phyloP scores from a whole-genome alignment of 2,329 filamentous ascomycete species.

The Davidsoniella virescens region DNA sequence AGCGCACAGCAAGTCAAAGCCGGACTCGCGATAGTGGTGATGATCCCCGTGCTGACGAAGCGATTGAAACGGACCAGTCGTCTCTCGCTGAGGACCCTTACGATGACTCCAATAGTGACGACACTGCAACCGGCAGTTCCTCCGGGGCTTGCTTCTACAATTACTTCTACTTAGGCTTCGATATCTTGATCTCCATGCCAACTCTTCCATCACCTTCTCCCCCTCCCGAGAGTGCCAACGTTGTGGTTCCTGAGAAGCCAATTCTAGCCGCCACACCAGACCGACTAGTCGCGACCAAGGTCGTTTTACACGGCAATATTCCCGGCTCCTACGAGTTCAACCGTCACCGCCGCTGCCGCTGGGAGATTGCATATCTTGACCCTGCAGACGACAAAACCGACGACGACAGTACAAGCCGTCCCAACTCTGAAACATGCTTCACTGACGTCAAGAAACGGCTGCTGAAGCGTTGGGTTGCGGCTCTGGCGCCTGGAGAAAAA shows the following conservation, averaged over 20 bases:
- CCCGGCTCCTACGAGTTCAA: slow-evolving; percentile 96
- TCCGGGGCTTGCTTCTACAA: slow-evolving; percentile 83
- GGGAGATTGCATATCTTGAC: slow-evolving; percentile 51
- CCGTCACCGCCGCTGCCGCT: slow-evolving; percentile 74
- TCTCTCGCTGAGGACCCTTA: slow-evolving; percentile 53
- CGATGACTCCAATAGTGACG: slow-evolving; percentile 40
- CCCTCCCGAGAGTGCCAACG: slow-evolving; percentile 25
- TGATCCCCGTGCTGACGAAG: slow-evolving; percentile 35
- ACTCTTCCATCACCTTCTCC: slow-evolving; percentile 47
- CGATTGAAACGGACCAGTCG: slow-evolving; percentile 59
- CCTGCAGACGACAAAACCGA: background rate
- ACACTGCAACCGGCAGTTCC: slow-evolving; percentile 35
- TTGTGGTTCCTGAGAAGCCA: slow-evolving; percentile 14
- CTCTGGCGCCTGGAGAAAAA: slow-evolving; percentile 39
- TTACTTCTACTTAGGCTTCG: slow-evolving; percentile 91
- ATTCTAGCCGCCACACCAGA: slow-evolving; percentile 32
- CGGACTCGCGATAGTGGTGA: slow-evolving; percentile 25
- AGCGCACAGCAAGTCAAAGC: slow-evolving; percentile 33
- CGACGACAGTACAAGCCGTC: slow-evolving; percentile 11
- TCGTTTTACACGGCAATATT: slow-evolving; percentile 89
- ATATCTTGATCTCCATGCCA: slow-evolving; percentile 74
- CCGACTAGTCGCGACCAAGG: slow-evolving; percentile 69
- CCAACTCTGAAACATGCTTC: slow-evolving; percentile 67
- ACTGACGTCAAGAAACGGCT: slow-evolving; percentile 53
- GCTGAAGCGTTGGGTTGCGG: slow-evolving; percentile 51